phyloP scores from a whole-genome alignment of 331 rosid genomes.

The Telfairia occidentalis region DNA sequence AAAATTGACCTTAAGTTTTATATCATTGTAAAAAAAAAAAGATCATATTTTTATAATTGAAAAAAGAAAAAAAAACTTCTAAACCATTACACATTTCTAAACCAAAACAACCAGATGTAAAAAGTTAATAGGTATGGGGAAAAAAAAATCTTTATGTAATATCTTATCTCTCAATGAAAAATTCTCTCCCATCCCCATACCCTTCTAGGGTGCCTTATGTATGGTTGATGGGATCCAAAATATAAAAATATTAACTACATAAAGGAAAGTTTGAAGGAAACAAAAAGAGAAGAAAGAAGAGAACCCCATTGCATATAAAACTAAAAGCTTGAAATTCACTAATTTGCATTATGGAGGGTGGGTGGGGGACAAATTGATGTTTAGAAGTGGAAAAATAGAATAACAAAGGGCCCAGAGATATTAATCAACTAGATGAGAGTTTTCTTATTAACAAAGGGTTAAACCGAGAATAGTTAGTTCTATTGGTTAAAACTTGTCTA shows the following conservation, averaged over 20 bases:
- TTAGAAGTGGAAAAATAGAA: not conserved
- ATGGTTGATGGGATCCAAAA: not conserved
- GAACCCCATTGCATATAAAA: conserved; percentile 2
- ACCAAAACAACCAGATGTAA: not conserved
- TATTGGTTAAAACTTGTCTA: too few relatives aligned
- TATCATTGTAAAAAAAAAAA: not conserved
- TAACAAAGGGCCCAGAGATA: not conserved
- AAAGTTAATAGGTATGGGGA: not conserved
- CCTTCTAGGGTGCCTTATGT: not conserved
- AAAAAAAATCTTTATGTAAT: not conserved
- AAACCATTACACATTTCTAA: not conserved
- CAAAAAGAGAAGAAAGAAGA: not conserved
- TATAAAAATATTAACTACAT: not conserved
- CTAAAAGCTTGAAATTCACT: not conserved
- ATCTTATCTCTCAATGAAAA: not conserved
- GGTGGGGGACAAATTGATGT: conserved; percentile 5
- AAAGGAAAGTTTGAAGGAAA: not conserved
- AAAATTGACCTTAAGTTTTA: not conserved
- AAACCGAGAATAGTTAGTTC: too few relatives aligned
- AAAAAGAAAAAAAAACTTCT: not conserved
- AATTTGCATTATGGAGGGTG: conserved; percentile 1
- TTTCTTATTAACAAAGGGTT: too few relatives aligned
- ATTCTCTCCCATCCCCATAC: not conserved
- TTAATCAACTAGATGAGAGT: not conserved
- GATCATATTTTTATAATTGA: not conserved